A percentile compares a stretch with the other conserved stretches of the same genome.
Conservation (phyloP, 768 basidiomycete genomes). For the Lactifluus hygrophoroides region DNA sequence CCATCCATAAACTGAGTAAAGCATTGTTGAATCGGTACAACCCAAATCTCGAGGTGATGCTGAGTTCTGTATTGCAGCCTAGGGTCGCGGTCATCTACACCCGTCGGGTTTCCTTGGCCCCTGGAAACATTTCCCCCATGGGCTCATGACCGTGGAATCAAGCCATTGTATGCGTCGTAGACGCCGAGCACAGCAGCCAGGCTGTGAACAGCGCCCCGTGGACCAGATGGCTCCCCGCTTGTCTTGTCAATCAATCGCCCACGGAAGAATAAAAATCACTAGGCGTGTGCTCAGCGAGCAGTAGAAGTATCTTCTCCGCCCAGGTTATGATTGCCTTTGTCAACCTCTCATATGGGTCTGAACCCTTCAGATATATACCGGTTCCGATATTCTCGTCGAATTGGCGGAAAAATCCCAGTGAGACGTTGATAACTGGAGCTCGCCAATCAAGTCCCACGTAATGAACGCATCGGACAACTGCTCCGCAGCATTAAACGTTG, state of each 20-base stretch:
- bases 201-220: slow-evolving; percentile 4
- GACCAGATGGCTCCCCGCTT: background rate
- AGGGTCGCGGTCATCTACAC: too few species aligned
- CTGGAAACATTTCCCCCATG: too few species aligned
- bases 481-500: slow-evolving; percentile 25
- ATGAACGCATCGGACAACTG: slow-evolving; percentile 25
- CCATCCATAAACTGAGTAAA: too few species aligned
- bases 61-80: too few species aligned
- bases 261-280: background rate
- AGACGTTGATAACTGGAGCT: slow-evolving; percentile 23
- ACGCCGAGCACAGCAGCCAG: background rate
- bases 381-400: background rate
- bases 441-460: slow-evolving; percentile 22
- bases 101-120: too few species aligned
- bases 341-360: background rate
- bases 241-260: background rate
- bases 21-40: too few species aligned
- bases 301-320: background rate
- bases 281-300: background rate
- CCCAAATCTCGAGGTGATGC: too few species aligned
- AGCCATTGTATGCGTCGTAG: background rate
- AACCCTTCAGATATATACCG: background rate
- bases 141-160: slow-evolving; percentile 8
- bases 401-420: slow-evolving; percentile 23
- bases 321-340: background rate